phyloP scores from a whole-genome alignment of 331 rosid genomes.

The Malus hybrid region DNA sequence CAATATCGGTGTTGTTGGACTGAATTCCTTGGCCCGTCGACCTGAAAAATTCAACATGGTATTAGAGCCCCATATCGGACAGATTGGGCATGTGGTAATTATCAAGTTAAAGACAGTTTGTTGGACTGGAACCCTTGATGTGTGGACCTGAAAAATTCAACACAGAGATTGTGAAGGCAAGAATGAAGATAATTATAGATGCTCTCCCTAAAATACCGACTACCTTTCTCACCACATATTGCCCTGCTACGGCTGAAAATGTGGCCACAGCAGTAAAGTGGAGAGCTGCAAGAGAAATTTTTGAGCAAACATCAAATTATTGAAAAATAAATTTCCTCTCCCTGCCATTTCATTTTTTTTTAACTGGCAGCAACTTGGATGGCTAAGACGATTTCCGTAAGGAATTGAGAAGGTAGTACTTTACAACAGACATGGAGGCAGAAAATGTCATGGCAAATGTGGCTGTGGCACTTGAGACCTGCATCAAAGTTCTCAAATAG shows the following conservation, averaged over 20 bases:
- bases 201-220: slow-evolving; percentile 26
- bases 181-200: slow-evolving; percentile 30
- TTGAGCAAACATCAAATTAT: not conserved
- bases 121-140: too few species aligned
- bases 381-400: slow-evolving; percentile 13
- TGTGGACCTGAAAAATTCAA: too few species aligned
- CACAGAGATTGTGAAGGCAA: slow-evolving; percentile 15
- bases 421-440: slow-evolving; percentile 29
- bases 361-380: not conserved
- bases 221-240: slow-evolving; percentile 24
- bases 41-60: too few species aligned
- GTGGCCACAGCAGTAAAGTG: slow-evolving; percentile 17
- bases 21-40: too few species aligned
- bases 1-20: too few species aligned
- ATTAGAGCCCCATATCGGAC: too few species aligned
- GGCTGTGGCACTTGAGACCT: slow-evolving; percentile 40
- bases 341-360: not conserved
- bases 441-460: slow-evolving; percentile 37
- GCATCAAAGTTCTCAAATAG: not conserved
- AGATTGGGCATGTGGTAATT: too few species aligned
- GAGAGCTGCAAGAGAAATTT: slow-evolving; percentile 19
- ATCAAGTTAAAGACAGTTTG: too few species aligned
- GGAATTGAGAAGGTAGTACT: slow-evolving; percentile 27
- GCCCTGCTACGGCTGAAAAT: slow-evolving; percentile 28
- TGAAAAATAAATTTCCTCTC: not conserved